These are phyloP conservation scores for Cocos nucifera DNA, from an alignment of 176 grass and related monocot genomes.

Conservation along the genomic window DNA sequence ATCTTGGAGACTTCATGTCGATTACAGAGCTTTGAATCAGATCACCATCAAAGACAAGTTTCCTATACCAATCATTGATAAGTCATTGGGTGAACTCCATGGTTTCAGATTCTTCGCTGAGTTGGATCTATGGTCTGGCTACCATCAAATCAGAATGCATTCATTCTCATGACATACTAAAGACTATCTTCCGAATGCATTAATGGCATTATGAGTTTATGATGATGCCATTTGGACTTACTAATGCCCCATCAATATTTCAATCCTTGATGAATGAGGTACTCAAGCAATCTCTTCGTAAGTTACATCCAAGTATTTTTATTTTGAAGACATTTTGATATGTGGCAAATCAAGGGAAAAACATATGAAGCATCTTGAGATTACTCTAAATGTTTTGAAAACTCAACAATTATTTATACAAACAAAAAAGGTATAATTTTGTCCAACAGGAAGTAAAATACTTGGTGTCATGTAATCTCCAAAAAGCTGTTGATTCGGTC, in stretches of 20 bases:
- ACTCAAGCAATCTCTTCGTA: neutral
- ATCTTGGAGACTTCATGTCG: no score
- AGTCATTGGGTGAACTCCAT: neutral
- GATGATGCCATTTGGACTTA: neutral
- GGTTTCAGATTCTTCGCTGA: neutral
- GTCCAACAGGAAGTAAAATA: neutral
- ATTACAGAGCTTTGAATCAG: neutral
- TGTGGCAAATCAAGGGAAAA: neutral
- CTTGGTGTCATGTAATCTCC: neutral
- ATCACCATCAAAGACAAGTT: neutral
- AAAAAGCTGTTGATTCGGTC: neutral
- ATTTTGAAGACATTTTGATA: constrained; percentile 2
- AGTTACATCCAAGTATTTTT: constrained; percentile 13
- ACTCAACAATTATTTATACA: neutral
- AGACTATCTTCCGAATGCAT: constrained; percentile 5
- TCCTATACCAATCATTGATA: constrained; percentile 4
- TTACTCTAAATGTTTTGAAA: neutral
- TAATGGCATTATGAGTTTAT: constrained; percentile 9
- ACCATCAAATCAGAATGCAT: constrained; percentile 10
- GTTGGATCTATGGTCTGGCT: neutral
- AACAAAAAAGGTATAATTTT: neutral
- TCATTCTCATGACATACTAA: neutral
- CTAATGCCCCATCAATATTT: constrained; percentile 9
- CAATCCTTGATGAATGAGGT: neutral
- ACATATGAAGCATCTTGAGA: neutral